phyloP scores from a whole-genome alignment of 768 basidiomycete genomes.

The Dacryopinax primogenitus region DNA sequence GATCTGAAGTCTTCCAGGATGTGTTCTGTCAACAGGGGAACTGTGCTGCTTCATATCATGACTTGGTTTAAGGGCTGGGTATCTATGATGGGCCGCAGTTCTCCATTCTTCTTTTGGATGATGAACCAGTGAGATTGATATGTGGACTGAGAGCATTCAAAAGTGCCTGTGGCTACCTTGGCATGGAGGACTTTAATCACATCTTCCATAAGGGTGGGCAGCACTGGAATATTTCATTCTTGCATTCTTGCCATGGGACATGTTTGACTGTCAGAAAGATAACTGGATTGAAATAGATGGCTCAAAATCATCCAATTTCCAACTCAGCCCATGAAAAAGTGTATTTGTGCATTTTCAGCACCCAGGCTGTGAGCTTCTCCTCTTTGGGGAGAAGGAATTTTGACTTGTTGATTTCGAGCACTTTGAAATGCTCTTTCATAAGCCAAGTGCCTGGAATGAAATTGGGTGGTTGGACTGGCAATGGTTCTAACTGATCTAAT shows the following conservation, averaged over 20 bases:
- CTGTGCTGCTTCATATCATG: conserved; percentile 28
- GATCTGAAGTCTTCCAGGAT: conserved; percentile 29
- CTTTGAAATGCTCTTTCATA: conserved; percentile 2
- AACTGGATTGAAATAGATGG: conserved; percentile 13
- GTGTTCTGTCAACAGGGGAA: conserved; percentile 27
- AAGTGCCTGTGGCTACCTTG: conserved; percentile 32
- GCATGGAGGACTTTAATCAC: conserved; percentile 26
- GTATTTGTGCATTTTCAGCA: conserved; percentile 15
- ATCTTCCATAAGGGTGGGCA: conserved; percentile 23
- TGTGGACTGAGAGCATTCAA: conserved; percentile 30
- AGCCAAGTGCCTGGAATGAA: conserved; percentile 10
- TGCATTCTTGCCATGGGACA: conserved; percentile 12
- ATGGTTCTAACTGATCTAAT: conserved; percentile 19
- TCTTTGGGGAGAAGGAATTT: conserved; percentile 19
- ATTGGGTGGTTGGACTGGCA: conserved; percentile 11
- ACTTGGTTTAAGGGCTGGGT: conserved; percentile 32
- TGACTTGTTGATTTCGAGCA: conserved; percentile 8
- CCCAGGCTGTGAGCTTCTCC: conserved; percentile 11
- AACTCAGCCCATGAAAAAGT: conserved; percentile 16
- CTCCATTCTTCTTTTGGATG: conserved; percentile 28
- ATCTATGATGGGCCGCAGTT: conserved; percentile 29
- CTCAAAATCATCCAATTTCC: conserved; percentile 8
- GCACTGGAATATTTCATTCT: conserved; percentile 26
- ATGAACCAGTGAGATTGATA: conserved; percentile 31
- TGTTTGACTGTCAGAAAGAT: background rate